phyloP scores from a whole-genome alignment of 1,139 yeast species.

The Candida tropicalis region DNA sequence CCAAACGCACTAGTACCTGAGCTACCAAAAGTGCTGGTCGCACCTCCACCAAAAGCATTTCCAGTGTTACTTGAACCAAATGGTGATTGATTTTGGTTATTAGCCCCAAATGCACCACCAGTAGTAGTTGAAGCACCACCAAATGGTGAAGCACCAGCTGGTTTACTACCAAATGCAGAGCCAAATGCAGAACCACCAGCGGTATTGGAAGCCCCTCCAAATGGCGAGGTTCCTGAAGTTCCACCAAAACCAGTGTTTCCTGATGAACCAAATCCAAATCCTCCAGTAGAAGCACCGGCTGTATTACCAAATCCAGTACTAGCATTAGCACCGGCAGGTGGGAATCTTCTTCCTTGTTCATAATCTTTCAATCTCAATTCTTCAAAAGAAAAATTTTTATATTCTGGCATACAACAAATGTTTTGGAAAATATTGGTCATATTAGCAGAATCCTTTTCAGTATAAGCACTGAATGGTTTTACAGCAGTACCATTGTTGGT shows the following conservation, averaged over 20 bases:
- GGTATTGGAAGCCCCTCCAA: conserved; percentile 27
- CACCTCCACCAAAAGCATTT: conserved; percentile 19
- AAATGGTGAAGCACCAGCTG: conserved; percentile 21
- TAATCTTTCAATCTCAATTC: conserved; percentile 91
- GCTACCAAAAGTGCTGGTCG: conserved; percentile 22
- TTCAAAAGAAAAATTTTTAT: conserved; percentile 76
- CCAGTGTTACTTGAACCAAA: conserved; percentile 12
- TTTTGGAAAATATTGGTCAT: conserved; percentile 68
- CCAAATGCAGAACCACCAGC: conserved; percentile 21
- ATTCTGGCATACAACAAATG: conserved; percentile 89
- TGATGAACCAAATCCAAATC: conserved; percentile 29
- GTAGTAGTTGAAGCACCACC: conserved; percentile 11
- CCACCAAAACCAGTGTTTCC: conserved; percentile 18
- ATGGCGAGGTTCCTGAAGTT: conserved; percentile 17
- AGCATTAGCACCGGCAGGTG: conserved; percentile 41
- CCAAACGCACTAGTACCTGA: conserved; percentile 21
- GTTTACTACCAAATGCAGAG: conserved; percentile 16
- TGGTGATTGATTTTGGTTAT: conserved; percentile 14
- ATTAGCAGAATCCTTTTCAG: conserved; percentile 73
- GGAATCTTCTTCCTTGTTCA: conserved; percentile 68
- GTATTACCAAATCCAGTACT: conserved; percentile 25
- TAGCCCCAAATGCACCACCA: conserved; percentile 17
- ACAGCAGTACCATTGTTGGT: conserved; percentile 70
- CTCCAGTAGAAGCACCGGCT: conserved; percentile 29
- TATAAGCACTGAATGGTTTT: conserved; percentile 63